These are phyloP conservation scores for Taphrina sp. DNA, from an alignment of 1,139 yeast species.

Conservation along the genomic window DNA sequence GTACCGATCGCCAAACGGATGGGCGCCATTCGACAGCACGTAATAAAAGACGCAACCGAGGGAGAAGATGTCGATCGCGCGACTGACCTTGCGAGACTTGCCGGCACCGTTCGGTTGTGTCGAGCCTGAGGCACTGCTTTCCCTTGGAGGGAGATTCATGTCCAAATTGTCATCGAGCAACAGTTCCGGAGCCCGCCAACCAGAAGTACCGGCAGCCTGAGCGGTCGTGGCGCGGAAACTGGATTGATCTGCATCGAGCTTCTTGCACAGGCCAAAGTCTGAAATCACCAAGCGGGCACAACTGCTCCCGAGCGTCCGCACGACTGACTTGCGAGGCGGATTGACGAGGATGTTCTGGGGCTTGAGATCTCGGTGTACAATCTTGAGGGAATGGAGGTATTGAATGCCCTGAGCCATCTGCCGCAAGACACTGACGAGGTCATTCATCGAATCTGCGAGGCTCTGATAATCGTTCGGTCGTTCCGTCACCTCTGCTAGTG, in stretches of 20 bases:
- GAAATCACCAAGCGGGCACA: constrained; percentile 71
- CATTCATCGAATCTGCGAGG: constrained; percentile 46
- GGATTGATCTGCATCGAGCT: constrained; percentile 85
- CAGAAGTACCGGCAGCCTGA: constrained; percentile 93
- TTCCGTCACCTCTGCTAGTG: constrained; percentile 80
- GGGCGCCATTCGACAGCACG: constrained; percentile 77
- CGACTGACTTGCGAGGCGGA: constrained; percentile 52
- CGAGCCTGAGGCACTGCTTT: constrained; percentile 36
- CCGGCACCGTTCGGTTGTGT: constrained; percentile 47
- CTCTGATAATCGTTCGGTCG: constrained; percentile 48
- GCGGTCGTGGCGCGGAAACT: constrained; percentile 90
- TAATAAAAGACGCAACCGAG: constrained; percentile 92
- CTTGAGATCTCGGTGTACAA: constrained; percentile 91
- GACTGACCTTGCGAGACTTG: constrained; percentile 65
- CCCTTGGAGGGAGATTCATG: constrained; percentile 36
- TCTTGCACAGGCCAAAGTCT: constrained; percentile 93
- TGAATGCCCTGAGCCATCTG: constrained; percentile 85
- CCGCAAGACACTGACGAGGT: constrained; percentile 51
- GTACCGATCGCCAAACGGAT: constrained; percentile 91
- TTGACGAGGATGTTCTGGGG: constrained; percentile 94
- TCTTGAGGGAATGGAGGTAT: constrained; percentile 83
- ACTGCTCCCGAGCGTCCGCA: constrained; percentile 34
- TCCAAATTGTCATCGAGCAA: constrained; percentile 49
- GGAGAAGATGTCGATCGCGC: constrained; percentile 91
- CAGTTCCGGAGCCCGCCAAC: constrained; percentile 98